Evolutionary conservation across 768 basidiomycete genomes (phyloP).

Genomic region (Cystofilobasidium macerans): DNA sequence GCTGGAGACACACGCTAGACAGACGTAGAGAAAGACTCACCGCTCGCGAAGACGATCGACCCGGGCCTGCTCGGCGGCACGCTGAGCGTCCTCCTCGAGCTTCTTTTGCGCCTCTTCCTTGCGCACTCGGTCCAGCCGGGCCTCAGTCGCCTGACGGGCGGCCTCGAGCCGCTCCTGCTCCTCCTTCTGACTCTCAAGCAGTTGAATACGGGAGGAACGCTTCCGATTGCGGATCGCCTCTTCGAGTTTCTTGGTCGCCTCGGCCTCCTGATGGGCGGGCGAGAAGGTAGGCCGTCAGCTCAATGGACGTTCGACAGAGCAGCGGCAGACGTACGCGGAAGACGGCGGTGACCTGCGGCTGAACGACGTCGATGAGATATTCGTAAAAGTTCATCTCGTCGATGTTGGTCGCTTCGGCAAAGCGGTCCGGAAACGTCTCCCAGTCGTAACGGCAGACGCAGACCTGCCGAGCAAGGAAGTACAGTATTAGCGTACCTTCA

Average conservation of each 20-base stretch:
- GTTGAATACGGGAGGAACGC: conserved; percentile 76
- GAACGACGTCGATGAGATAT: conserved; percentile 44
- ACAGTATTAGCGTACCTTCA: no score
- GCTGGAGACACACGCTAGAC: background rate
- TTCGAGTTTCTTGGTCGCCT: conserved; percentile 51
- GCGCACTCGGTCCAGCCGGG: conserved; percentile 19
- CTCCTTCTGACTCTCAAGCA: conserved; percentile 59
- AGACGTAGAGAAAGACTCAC: background rate
- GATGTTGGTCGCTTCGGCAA: conserved; percentile 64
- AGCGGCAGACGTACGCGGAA: conserved; percentile 50
- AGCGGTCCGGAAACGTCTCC: conserved; percentile 65
- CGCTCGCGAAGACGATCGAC: conserved; percentile 14
- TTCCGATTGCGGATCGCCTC: conserved; percentile 75
- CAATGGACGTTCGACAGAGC: background rate
- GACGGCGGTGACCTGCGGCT: conserved; percentile 55
- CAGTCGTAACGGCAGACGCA: conserved; percentile 75
- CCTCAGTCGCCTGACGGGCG: conserved; percentile 13
- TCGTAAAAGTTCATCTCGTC: conserved; percentile 61
- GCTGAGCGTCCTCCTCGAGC: background rate
- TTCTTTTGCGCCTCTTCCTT: conserved; percentile 13
- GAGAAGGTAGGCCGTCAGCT: background rate
- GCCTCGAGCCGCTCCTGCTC: conserved; percentile 14
- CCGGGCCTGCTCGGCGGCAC: background rate
- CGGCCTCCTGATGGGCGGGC: background rate
- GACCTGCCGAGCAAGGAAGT: conserved; percentile 46